Evolutionary conservation across 805 yeast species (phyloP).

Genomic region (Saccharomycopsis fermentans): DNA sequence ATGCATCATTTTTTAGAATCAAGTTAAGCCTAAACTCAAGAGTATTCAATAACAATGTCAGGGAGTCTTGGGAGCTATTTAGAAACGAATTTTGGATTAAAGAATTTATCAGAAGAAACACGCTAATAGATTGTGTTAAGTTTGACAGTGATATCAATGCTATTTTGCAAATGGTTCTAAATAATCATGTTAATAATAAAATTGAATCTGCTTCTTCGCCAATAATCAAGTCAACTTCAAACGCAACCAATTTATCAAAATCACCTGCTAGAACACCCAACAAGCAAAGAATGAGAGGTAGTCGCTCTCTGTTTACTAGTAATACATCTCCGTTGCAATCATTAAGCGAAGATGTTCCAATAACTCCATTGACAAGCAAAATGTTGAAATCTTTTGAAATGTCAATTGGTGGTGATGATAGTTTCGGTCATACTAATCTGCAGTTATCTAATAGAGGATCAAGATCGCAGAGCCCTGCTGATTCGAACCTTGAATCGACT

Average conservation of each 20-base stretch:
- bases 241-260: not conserved
- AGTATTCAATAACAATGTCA: conserved; percentile 66
- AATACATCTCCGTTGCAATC: not conserved
- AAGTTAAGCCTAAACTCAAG: conserved; percentile 75
- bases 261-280: conserved; percentile 10
- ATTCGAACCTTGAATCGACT: conserved; percentile 1
- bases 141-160: conserved; percentile 16
- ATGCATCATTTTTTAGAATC: conserved; percentile 9
- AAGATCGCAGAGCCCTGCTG: not conserved
- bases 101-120: conserved; percentile 56
- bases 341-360: not conserved
- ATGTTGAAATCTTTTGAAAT: conserved; percentile 10
- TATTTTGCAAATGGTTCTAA: conserved; percentile 14
- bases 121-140: conserved; percentile 10
- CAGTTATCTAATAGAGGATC: not conserved
- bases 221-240: not conserved
- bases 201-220: not conserved
- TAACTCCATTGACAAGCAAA: conserved; percentile 10
- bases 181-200: conserved; percentile 5
- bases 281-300: not conserved
- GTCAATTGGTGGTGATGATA: not conserved
- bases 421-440: not conserved
- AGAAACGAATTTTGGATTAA: conserved; percentile 89
- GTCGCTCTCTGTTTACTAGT: not conserved
- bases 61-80: conserved; percentile 93